Base-by-base conservation (phyloP, 768 basidiomycete genomes). In the Melanogaster broomeanus region DNA sequence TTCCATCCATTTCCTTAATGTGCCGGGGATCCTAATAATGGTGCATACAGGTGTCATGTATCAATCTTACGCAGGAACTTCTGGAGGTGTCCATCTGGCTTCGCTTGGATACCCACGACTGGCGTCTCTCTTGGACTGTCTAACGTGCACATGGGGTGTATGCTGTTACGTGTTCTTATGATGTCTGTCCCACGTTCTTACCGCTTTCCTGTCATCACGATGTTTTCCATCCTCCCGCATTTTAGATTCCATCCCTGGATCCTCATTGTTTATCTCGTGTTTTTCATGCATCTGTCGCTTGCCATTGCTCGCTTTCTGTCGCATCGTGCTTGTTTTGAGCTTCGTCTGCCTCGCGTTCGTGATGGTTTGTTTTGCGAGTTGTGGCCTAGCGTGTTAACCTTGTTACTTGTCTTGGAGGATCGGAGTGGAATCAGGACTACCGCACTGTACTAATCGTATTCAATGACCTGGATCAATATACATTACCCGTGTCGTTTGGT, bases 371-470 rank as follows among this genome's bases (percentile, higher is more conserved):
- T 19, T n/a, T 37, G 35, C 18, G 35, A 19, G 18, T 37, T n/a
- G 9, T 18, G 35, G n/a, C n/a, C n/a, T n/a, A n/a, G 9, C 18
- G 13, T 12, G 35, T 19, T 11, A 8, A 12, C 4, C 34, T 35
- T 18, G 10, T 18, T n/a, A 10, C 35, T 37, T 37, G n/a, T 37
- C 35, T 18, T 18, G 35, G 35, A 37, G 35, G 35, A 37, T 37
- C 18, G 35, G 25, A 21, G 27, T 18, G n/a, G 34, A 28, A 43
- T 27, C 18, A 25, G 30, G 18, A 37, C 42, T 35, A 31, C 25
- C 18, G 41, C 51, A 52, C 15, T 58, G 57, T 58, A 48, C 43
- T 33, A 49, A 52, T 19, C 11, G 38, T 40, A 53, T 15, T 42
- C 15, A 9, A 18, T 43, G 28, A 18, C 25, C 21, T 28, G 25